phyloP scores from a whole-genome alignment of 305 asterid species.

The Fraxinus platypoda region DNA sequence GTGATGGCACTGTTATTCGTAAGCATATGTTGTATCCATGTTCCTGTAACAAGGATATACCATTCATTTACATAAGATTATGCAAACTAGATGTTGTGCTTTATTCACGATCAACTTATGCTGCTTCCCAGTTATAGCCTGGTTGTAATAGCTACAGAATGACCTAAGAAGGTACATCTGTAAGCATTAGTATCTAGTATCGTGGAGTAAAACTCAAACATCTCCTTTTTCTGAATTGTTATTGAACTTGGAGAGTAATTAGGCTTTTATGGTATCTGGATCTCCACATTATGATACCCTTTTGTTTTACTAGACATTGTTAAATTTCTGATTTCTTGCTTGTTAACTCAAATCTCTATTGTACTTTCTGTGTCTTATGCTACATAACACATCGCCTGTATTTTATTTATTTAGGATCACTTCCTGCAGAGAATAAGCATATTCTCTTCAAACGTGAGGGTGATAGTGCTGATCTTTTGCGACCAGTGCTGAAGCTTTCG shows the following conservation, averaged over 20 bases:
- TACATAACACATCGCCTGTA: constrained; percentile 24
- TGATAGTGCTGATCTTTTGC: constrained; percentile 46
- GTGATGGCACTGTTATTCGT: constrained; percentile 39
- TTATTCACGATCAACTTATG: constrained; percentile 2
- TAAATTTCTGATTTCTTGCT: constrained; percentile 8
- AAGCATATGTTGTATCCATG: neutral
- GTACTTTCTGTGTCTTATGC: constrained; percentile 11
- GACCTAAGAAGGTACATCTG: neutral
- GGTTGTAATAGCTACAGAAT: neutral
- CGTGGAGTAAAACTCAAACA: neutral
- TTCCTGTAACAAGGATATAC: neutral
- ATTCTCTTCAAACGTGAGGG: constrained; percentile 38
- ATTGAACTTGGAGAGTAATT: neutral
- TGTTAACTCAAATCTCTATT: constrained; percentile 10
- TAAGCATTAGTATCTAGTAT: neutral
- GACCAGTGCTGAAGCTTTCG: constrained; percentile 72
- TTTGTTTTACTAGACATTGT: neutral
- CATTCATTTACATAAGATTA: neutral
- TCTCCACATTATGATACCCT: neutral
- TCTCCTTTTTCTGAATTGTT: neutral
- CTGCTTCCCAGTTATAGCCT: constrained; percentile 16
- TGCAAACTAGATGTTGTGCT: constrained; percentile 12
- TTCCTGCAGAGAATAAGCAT: constrained; percentile 42
- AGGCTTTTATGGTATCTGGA: neutral
- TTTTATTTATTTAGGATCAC: constrained; percentile 43